Evolutionary conservation across 2,329 filamentous ascomycete genomes (phyloP).

Genomic region (Trichophyton mentagrophytes): DNA sequence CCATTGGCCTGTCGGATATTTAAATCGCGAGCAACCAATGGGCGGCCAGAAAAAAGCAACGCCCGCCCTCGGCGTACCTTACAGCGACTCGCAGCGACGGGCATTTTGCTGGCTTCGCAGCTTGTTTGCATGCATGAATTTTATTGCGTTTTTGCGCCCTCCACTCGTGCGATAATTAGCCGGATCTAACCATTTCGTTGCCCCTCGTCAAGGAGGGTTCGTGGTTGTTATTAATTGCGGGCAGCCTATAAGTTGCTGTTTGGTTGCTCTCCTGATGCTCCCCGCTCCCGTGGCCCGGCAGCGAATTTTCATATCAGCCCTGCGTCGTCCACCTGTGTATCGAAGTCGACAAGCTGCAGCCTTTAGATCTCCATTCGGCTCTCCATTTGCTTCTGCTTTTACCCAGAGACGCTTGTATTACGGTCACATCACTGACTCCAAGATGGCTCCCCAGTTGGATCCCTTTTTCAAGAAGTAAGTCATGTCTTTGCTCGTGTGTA

Average conservation of each 20-base stretch:
- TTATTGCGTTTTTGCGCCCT: neutral
- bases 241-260: neutral
- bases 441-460: conserved; percentile 84
- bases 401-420: conserved; percentile 25
- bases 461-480: conserved; percentile 71
- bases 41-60: no score
- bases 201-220: neutral
- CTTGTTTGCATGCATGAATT: no score
- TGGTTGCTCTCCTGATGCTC: conserved; percentile 10
- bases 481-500: neutral
- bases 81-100: no score
- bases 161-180: conserved; percentile 3
- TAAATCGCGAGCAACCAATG: no score
- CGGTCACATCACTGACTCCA: conserved; percentile 38
- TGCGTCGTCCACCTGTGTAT: neutral
- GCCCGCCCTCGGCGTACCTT: no score
- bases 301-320: neutral
- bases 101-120: neutral
- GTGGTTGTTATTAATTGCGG: neutral
- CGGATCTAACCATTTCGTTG: conserved; percentile 1
- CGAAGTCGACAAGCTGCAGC: no score
- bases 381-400: neutral
- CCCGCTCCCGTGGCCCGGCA: conserved; percentile 9
- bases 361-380: neutral
- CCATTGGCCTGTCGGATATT: no score